Base-by-base conservation (phyloP, 768 basidiomycete genomes). In the Macrocybe gigantea region DNA sequence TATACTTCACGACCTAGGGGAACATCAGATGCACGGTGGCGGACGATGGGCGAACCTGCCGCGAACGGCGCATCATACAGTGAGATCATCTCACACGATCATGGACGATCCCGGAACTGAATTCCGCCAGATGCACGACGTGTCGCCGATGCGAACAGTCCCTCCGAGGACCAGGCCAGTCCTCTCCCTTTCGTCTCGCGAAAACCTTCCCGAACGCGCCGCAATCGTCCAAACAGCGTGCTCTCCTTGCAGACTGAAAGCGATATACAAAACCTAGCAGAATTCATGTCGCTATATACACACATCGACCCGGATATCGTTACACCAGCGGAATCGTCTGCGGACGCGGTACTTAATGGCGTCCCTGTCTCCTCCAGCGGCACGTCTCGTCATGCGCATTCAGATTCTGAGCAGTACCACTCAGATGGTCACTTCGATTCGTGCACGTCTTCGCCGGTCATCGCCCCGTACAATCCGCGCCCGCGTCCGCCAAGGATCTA, bases 1-100 rank as follows among this genome's bases (percentile, higher is more conserved):
- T 64, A 74, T 51, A 62, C 53, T 58, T 67, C 78, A 10, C 73
- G 78, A 2, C 82, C 83, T 13, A 76, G 88, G 44, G 86, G 86
- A n/a, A 79, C 86, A 52, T 85, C 84, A 31, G 87, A 90, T 56
- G 77, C 79, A n/a, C 76, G 67, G 44, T 78, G 76, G 76, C 68
- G 67, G 37, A 66, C 61, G 30, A 55, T 65, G 56, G 63, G 60
- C 39, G 60, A 56, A 13, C 44, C 46, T 34, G 49, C 41, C 45
- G 52, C 51, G 43, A 57, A 50, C 49, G 60, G 56, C 54, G 54
- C 63, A 36, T 57, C 57, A 45, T 63, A 61, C 53, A 62, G 64
- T 64, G 57, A 22, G 22, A 1, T 22, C 22, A 22, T 22, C 4
- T 4, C 22, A 22, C 4, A 1, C 22, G 4, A 22, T 4, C 22